phyloP scores from a whole-genome alignment of 768 basidiomycete species.

The Auriscalpium microsporum region DNA sequence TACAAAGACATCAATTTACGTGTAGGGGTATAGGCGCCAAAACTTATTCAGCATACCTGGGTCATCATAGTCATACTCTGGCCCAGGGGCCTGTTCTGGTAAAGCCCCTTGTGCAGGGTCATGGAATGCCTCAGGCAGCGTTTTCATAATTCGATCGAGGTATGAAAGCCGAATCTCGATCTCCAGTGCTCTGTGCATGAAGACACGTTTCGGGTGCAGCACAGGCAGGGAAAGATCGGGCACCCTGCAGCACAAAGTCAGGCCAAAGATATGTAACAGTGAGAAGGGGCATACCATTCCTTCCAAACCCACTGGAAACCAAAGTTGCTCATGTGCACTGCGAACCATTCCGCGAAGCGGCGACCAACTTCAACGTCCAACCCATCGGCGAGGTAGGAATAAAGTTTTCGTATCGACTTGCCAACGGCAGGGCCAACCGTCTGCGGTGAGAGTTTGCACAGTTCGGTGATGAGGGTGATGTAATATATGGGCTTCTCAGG shows the following conservation, averaged over 20 bases:
- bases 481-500: slow-evolving; percentile 79
- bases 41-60: slow-evolving; percentile 38
- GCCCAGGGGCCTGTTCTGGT: slow-evolving; percentile 62
- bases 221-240: slow-evolving; percentile 67
- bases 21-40: no score
- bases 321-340: slow-evolving; percentile 95
- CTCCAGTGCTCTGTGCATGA: slow-evolving; percentile 81
- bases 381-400: slow-evolving; percentile 69
- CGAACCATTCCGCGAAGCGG: slow-evolving; percentile 91
- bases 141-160: slow-evolving; percentile 85
- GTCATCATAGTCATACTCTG: slow-evolving; percentile 79
- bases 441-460: slow-evolving; percentile 88
- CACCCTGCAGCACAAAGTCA: slow-evolving; percentile 46
- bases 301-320: slow-evolving; percentile 99
- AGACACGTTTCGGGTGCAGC: slow-evolving; percentile 81
- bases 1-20: slow-evolving; percentile 19
- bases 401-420: slow-evolving; percentile 87
- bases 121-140: slow-evolving; percentile 79
- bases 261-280: not conserved
- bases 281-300: slow-evolving; percentile 65
- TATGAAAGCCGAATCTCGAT: slow-evolving; percentile 89
- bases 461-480: slow-evolving; percentile 79
- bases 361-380: slow-evolving; percentile 79
- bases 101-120: slow-evolving; percentile 53
- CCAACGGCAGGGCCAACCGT: slow-evolving; percentile 96